These are phyloP conservation scores for Rhypophila decipiens DNA, from an alignment of 495 filamentous ascomycete species.

Conservation along the genomic window DNA sequence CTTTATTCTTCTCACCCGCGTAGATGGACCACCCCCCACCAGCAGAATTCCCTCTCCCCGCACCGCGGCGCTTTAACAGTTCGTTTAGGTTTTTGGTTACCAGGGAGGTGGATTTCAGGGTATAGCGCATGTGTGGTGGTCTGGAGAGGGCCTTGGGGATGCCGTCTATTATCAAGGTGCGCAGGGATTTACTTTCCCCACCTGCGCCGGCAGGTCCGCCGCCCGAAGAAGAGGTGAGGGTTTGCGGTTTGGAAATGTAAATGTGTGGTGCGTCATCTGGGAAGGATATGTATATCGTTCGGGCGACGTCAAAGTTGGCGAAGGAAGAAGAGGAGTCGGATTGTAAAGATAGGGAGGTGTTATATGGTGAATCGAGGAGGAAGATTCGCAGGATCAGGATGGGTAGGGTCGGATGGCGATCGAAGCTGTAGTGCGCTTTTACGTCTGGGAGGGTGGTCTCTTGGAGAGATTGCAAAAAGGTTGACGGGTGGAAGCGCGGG, in stretches of 20 bases:
- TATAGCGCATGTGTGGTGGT: constrained; percentile 57
- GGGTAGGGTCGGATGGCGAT: constrained; percentile 54
- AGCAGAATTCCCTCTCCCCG: constrained; percentile 58
- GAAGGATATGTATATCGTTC: constrained; percentile 70
- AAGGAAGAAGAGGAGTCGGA: constrained; percentile 12
- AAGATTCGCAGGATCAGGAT: constrained; percentile 69
- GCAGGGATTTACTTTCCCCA: constrained; percentile 53
- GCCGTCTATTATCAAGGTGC: constrained; percentile 62
- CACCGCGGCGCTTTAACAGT: constrained; percentile 58
- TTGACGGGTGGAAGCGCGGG: constrained; percentile 69
- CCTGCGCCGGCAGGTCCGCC: neutral
- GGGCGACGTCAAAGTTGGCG: constrained; percentile 47
- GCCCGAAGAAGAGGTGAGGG: constrained; percentile 17
- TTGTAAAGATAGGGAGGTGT: constrained; percentile 41
- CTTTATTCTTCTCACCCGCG: constrained; percentile 52
- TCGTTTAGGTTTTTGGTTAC: constrained; percentile 61
- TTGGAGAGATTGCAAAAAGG: constrained; percentile 69
- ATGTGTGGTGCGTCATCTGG: constrained; percentile 69
- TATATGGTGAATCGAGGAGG: constrained; percentile 67
- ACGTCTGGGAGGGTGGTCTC: constrained; percentile 63
- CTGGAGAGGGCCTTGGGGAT: constrained; percentile 73
- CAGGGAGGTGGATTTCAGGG: constrained; percentile 57
- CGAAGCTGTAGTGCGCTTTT: constrained; percentile 73
- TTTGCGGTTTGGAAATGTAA: constrained; percentile 55
- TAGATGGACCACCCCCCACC: constrained; percentile 77